A percentile compares a stretch with the other conserved stretches of the same genome.
Evolutionary conservation across 2,329 filamentous ascomycete genomes (phyloP).

Genomic region (Aspergillus piperis): DNA sequence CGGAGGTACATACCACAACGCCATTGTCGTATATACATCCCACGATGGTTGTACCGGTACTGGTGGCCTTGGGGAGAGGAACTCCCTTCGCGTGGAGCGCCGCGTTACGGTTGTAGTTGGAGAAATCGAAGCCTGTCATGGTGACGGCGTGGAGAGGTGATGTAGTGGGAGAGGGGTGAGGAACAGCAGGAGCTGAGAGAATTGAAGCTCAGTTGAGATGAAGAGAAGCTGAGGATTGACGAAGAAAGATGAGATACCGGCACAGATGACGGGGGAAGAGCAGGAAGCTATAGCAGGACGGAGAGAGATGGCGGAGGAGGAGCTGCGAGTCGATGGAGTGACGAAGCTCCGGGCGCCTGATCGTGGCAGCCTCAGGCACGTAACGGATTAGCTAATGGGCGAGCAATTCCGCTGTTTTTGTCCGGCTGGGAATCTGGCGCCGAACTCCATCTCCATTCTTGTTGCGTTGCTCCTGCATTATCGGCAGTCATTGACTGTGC

Average conservation of each 20-base stretch:
- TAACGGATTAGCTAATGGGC: slow-evolving; percentile 10
- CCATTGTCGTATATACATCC: slow-evolving; percentile 95
- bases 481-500: background rate
- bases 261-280: slow-evolving; percentile 1
- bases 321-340: slow-evolving; percentile 37
- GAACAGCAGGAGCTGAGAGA: background rate
- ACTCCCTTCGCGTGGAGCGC: slow-evolving; percentile 92
- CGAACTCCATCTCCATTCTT: background rate
- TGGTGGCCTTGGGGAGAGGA: slow-evolving; percentile 94
- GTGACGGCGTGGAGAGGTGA: slow-evolving; percentile 40
- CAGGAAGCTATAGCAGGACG: background rate
- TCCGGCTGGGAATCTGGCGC: slow-evolving; percentile 5
- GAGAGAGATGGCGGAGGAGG: slow-evolving; percentile 36
- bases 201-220: background rate
- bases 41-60: slow-evolving; percentile 98
- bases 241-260: background rate
- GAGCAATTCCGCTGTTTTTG: slow-evolving; percentile 26
- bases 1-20: slow-evolving; percentile 70
- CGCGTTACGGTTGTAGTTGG: slow-evolving; percentile 99
- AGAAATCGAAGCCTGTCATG: slow-evolving; percentile 99
- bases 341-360: slow-evolving; percentile 47
- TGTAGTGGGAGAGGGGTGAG: slow-evolving; percentile 21
- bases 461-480: background rate
- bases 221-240: background rate
- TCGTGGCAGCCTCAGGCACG: slow-evolving; percentile 25